Base-by-base conservation (phyloP, 2,329 filamentous ascomycete species). In the Aspergillus sp. region DNA sequence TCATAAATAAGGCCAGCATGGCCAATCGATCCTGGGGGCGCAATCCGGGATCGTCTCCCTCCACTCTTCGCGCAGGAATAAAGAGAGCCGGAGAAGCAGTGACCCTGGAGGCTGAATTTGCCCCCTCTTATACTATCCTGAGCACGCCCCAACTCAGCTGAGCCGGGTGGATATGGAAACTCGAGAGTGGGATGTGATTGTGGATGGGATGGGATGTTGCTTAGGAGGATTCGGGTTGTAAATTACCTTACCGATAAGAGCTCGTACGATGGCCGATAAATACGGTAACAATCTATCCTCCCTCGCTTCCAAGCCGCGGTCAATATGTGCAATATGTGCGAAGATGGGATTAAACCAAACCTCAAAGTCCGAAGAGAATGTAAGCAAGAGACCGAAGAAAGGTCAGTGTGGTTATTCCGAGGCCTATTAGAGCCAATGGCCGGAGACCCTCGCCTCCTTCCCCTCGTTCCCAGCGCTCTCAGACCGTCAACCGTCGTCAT, bases 401-500 rank as follows among this genome's bases (percentile, higher is more conserved):
- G 34, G 34, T 11, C 34, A 41, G 9, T 15, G 34, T 41, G 34
- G 34, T 41, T 41, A 41, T 41, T 13, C 22, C 8, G 51, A 41
- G 38, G n/a, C 23, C 23, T 19, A 34, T 30, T 19, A 30, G 22
- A 49, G 43, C 30, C 25, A 56, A 61, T 57, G 22, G 53, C 38
- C n/a, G 28, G 34, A 41, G 13, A 41, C 13, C 34, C 34, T 41
- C 13, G 34, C 34, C 34, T 52, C 52, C 38, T 54, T 50, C 55
- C 49, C 50, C 58, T 60, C 54, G 48, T 55, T 57, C 57, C 54
- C 22, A 57, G 54, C 45, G 61, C 64, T 60, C 64, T 66, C 64
- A 54, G 64, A 61, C 64, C 57, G 61, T 59, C 53, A 38, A 59
- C 50, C 64, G 50, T 58, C 64, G 59, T 66, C 62, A 64, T 66